Percentiles rank a stretch among this genome's conserved stretches.
Conservation (phyloP, 306 rosid genomes). For the Macrotyloma uniflorum region DNA sequence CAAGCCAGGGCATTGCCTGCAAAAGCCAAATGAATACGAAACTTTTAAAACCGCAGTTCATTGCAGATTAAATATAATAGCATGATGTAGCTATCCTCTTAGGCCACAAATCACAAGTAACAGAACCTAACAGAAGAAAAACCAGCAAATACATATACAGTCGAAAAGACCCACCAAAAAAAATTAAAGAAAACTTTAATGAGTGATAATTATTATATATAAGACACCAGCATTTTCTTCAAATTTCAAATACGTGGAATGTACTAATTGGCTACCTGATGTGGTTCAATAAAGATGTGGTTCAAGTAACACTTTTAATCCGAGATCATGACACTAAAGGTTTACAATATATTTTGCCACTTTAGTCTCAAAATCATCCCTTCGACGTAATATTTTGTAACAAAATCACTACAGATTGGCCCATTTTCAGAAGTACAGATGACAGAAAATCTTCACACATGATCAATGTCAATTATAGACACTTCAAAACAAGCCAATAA, state of each 20-base stretch:
- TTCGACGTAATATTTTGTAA: conserved; percentile 25
- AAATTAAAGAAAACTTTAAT: neutral
- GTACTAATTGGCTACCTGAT: conserved; percentile 8
- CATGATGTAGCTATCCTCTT: neutral
- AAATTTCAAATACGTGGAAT: conserved; percentile 11
- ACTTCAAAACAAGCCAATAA: conserved; percentile 5
- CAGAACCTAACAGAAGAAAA: neutral
- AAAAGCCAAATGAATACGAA: conserved; percentile 34
- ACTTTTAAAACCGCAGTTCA: conserved; percentile 24
- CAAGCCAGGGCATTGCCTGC: conserved; percentile 87
- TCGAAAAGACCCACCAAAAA: neutral
- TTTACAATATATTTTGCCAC: conserved; percentile 8
- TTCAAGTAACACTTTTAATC: conserved; percentile 3
- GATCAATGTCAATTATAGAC: neutral
- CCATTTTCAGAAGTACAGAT: neutral
- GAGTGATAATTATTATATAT: neutral
- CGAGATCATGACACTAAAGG: neutral
- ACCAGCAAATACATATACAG: neutral
- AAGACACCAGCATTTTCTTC: conserved; percentile 17
- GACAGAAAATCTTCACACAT: neutral
- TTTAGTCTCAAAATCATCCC: conserved; percentile 21
- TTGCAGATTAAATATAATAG: neutral
- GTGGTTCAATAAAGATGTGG: neutral
- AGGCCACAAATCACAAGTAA: conserved; percentile 13
- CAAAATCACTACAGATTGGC: neutral